These are phyloP conservation scores for Xylogone sp. DNA, from an alignment of 2,329 filamentous ascomycete genomes.

Conservation along the genomic window DNA sequence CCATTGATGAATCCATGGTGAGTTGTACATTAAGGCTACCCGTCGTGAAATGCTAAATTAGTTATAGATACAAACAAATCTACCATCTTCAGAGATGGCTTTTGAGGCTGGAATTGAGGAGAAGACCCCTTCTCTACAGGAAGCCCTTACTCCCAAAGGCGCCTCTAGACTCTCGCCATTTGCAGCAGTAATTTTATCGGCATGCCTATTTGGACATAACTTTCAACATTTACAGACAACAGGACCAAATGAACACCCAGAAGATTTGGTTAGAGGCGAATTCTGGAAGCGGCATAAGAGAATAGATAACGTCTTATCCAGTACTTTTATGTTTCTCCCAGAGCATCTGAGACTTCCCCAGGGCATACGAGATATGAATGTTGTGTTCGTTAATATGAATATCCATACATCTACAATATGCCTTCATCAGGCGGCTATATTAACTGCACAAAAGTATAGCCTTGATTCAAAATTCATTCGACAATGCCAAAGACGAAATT, in stretches of 20 bases:
- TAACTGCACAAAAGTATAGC: conserved; percentile 72
- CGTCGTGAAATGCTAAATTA: conserved; percentile 28
- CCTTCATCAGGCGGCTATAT: conserved; percentile 82
- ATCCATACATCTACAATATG: conserved; percentile 86
- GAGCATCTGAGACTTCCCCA: conserved; percentile 68
- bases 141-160: conserved; percentile 48
- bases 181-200: conserved; percentile 68
- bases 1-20: conserved; percentile 69
- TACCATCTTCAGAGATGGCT: conserved; percentile 77
- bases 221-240: conserved; percentile 75
- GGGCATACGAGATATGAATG: conserved; percentile 64
- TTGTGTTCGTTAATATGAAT: conserved; percentile 82
- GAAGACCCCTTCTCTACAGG: conserved; percentile 57
- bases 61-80: conserved; percentile 55
- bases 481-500: conserved; percentile 68
- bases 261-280: conserved; percentile 68
- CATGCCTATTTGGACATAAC: conserved; percentile 77
- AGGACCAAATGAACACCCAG: conserved; percentile 64
- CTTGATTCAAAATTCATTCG: conserved; percentile 62
- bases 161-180: conserved; percentile 66
- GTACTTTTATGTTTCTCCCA: conserved; percentile 75
- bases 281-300: conserved; percentile 85
- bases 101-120: conserved; percentile 65
- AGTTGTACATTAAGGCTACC: conserved; percentile 5
- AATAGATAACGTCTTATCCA: conserved; percentile 77